Evolutionary conservation across 2,329 filamentous ascomycete species (phyloP).

Genomic region (Claviceps sp.): DNA sequence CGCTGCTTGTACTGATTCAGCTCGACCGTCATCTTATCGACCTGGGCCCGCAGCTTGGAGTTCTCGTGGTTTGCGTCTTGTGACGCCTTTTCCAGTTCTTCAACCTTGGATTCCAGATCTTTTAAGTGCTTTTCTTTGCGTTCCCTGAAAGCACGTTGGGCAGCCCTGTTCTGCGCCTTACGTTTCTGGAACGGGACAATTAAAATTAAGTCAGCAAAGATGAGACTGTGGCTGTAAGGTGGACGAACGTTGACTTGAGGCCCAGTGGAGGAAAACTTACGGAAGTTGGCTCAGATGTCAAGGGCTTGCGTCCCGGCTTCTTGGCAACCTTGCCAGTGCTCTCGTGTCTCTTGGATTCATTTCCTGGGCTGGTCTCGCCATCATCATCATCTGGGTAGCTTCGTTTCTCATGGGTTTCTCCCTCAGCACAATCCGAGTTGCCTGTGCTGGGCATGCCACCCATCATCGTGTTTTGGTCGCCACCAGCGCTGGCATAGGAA

Average conservation of each 20-base stretch:
- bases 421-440: constrained; percentile 46
- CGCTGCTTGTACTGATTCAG: constrained; percentile 84
- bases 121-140: constrained; percentile 87
- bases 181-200: constrained; percentile 49
- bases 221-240: background rate
- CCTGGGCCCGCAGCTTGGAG: constrained; percentile 65
- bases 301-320: constrained; percentile 90
- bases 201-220: constrained; percentile 8
- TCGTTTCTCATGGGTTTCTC: constrained; percentile 49
- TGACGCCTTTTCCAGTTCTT: constrained; percentile 68
- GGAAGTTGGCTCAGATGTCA: constrained; percentile 89
- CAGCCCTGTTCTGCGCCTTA: constrained; percentile 90
- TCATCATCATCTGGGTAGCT: constrained; percentile 59
- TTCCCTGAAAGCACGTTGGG: constrained; percentile 85
- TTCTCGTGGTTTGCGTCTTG: constrained; percentile 80
- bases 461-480: constrained; percentile 53
- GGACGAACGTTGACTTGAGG: no score
- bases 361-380: constrained; percentile 38
- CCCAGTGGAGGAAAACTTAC: constrained; percentile 42
- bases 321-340: constrained; percentile 76
- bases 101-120: constrained; percentile 67
- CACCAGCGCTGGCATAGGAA: constrained; percentile 23
- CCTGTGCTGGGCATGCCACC: constrained; percentile 50
- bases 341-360: constrained; percentile 58
- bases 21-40: constrained; percentile 76